Evolutionary conservation across 2,329 filamentous ascomycete genomes (phyloP).

Genomic region (Hypoxylon sp.): DNA sequence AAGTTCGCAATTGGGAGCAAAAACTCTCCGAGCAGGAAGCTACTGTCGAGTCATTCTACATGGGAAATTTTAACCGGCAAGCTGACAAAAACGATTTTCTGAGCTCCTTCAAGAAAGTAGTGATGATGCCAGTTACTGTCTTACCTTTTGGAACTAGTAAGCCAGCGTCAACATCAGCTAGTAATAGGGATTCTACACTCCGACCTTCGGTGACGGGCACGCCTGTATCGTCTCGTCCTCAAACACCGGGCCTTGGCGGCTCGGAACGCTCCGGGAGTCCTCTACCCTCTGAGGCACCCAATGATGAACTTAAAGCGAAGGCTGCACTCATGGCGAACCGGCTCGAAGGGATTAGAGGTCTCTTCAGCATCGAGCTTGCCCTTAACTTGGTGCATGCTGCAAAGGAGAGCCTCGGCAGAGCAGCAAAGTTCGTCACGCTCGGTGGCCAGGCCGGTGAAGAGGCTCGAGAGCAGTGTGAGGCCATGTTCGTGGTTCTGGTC

Average conservation of each 20-base stretch:
- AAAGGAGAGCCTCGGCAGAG: conserved; percentile 88
- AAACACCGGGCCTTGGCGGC: conserved; percentile 63
- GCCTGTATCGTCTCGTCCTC: conserved; percentile 63
- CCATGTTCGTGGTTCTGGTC: conserved; percentile 88
- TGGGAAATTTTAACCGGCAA: conserved; percentile 94
- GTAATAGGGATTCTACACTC: conserved; percentile 51
- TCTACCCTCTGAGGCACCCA: conserved; percentile 78
- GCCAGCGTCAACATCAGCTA: conserved; percentile 51
- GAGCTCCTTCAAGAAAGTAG: conserved; percentile 96
- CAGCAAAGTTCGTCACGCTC: conserved; percentile 84
- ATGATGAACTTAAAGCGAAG: conserved; percentile 93
- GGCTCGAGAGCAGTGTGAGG: conserved; percentile 88
- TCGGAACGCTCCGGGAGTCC: conserved; percentile 60
- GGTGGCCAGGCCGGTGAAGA: conserved; percentile 86
- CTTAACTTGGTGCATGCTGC: conserved; percentile 90
- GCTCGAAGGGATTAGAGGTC: conserved; percentile 91
- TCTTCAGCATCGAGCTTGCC: conserved; percentile 97
- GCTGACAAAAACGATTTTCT: conserved; percentile 97
- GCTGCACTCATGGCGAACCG: conserved; percentile 97
- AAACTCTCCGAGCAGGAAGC: conserved; percentile 92
- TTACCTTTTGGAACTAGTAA: conserved; percentile 73
- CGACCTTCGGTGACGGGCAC: conserved; percentile 52
- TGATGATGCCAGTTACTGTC: conserved; percentile 98
- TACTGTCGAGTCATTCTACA: conserved; percentile 91
- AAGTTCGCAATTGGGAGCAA: conserved; percentile 91